phyloP scores from a whole-genome alignment of 345 rosid species.

The Nasturtium officinale region DNA sequence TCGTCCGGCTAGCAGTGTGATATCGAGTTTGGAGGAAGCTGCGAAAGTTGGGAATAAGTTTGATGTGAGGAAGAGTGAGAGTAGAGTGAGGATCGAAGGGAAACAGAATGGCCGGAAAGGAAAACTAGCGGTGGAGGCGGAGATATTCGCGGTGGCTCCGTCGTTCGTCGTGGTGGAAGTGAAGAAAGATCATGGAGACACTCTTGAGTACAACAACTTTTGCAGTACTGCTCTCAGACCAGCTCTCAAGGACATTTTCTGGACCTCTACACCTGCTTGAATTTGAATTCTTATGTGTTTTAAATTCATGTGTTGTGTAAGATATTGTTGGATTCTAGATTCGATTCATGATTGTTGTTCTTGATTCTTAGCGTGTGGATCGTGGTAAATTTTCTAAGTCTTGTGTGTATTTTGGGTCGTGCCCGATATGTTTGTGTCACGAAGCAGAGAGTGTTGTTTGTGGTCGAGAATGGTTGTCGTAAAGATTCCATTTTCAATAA shows the following conservation, averaged over 20 bases:
- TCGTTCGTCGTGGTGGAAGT: constrained; percentile 80
- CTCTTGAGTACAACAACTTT: constrained; percentile 85
- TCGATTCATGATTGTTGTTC: constrained; percentile 37
- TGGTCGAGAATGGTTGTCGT: constrained; percentile 14
- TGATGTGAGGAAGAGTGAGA: constrained; percentile 70
- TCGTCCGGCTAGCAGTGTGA: constrained; percentile 78
- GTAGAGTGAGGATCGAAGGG: constrained; percentile 74
- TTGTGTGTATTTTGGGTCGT: constrained; percentile 19
- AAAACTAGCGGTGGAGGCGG: constrained; percentile 73
- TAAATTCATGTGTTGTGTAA: background rate
- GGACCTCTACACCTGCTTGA: constrained; percentile 69
- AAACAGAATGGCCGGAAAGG: constrained; percentile 85
- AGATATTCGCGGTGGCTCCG: constrained; percentile 77
- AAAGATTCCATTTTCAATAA: constrained; percentile 21
- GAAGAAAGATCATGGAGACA: constrained; percentile 88
- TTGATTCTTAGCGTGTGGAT: constrained; percentile 24
- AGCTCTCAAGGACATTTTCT: constrained; percentile 83
- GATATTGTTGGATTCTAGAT: constrained; percentile 19
- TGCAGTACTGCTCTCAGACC: constrained; percentile 85
- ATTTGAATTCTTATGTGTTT: background rate
- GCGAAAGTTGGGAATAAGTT: constrained; percentile 64
- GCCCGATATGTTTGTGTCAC: constrained; percentile 32
- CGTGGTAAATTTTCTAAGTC: background rate
- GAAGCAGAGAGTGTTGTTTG: constrained; percentile 11
- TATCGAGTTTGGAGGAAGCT: constrained; percentile 76